A percentile compares a stretch with the other conserved stretches of the same genome.
Evolutionary conservation across 139 green algal species (phyloP).

Genomic region (Desmodesmus armatus): DNA sequence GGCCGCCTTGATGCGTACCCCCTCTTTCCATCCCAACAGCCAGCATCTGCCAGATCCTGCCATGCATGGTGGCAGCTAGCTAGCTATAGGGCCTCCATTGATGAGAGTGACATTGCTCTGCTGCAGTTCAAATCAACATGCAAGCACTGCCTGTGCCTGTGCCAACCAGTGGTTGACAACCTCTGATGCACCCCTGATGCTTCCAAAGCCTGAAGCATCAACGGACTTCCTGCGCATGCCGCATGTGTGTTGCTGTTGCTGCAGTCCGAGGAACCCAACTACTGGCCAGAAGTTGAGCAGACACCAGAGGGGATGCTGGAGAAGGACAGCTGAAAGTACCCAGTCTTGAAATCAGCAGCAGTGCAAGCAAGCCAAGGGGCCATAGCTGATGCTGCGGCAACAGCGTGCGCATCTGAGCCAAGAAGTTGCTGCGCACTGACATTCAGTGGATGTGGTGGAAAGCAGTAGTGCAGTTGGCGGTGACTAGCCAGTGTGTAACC

Average conservation of each 20-base stretch:
- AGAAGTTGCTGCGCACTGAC: too few relatives aligned
- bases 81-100: background rate
- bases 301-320: conserved; percentile 70
- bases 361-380: background rate
- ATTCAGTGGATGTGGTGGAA: too few relatives aligned
- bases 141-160: background rate
- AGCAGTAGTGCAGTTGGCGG: too few relatives aligned
- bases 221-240: too few relatives aligned
- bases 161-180: background rate
- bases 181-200: background rate
- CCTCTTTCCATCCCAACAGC: background rate
- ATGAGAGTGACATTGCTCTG: background rate
- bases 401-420: too few relatives aligned
- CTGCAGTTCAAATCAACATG: background rate
- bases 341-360: too few relatives aligned
- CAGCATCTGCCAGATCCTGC: background rate
- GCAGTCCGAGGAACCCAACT: conserved; percentile 70
- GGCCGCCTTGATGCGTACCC: background rate
- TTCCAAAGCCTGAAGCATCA: too few relatives aligned
- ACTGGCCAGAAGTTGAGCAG: conserved; percentile 75
- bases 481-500: too few relatives aligned
- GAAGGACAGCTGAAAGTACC: too few relatives aligned
- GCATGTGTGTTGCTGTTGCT: conserved; percentile 1
- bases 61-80: background rate
- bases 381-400: background rate